Base-by-base conservation (phyloP, 495 filamentous ascomycete species). In the Talaromyces adpressus region DNA sequence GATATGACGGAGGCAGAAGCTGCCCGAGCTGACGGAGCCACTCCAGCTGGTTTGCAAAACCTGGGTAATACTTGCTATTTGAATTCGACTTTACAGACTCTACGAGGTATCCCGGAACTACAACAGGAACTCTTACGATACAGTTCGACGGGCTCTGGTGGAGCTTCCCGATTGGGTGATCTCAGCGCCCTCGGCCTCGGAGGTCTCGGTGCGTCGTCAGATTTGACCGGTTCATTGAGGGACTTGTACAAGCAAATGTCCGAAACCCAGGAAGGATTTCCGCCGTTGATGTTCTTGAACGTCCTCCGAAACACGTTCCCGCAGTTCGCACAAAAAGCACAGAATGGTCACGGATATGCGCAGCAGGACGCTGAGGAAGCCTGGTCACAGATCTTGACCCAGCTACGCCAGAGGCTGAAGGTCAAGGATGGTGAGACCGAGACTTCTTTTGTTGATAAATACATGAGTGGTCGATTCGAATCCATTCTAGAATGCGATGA, bases 281-380 rank as follows among this genome's bases (percentile, higher is more conserved):
- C 89, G 4, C 94, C 94, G 2, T 77, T 94, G 59, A 83, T 88
- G 72, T 98, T 98, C 67, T 80, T 98, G 57, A 86, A 89, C 67
- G 85, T 92, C 14, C 81, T 98, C 18, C 88, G 93, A 49, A 84
- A 79, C 8, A 80, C 85, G 0, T 98, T 90, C 68, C 94, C 95
- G n/a, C 94, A 98, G 72, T 98, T 98, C 67, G 92, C 91, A 22
- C 91, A 98, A 76, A 83, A 84, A 65, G 84, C 90, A 25, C 90
- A 88, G 66, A 88, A 87, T 34, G 91, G 91, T 0, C 82, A 87
- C 53, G 92, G 91, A 3, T 98, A 86, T 71, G 91, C 93, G 7
- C 94, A 98, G 70, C 94, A 98, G 75, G 94, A 98, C 79, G 94
- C 94, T 1, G 94, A 98, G 71, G 94, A 98, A 72, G 96, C 92